A percentile compares a stretch with the other conserved stretches of the same genome.
Conservation (phyloP, 805 yeast genomes). For the Nakazawaea peltata region DNA sequence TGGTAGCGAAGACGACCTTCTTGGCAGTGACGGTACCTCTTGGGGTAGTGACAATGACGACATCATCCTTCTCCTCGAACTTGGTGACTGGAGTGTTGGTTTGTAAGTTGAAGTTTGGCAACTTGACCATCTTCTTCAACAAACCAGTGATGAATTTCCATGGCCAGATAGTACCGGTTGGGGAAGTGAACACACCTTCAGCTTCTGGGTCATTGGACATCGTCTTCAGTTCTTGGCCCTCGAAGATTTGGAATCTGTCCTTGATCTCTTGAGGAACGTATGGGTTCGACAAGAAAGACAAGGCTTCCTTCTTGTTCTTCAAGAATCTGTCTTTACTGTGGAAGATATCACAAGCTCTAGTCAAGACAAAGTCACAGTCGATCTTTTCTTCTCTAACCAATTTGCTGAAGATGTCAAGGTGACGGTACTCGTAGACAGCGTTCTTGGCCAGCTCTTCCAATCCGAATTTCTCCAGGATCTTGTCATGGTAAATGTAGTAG, state of each 20-base stretch:
- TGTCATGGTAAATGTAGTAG: conserved; percentile 11
- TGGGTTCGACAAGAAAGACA: conserved; percentile 20
- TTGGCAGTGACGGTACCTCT: conserved; percentile 21
- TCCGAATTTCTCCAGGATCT: conserved; percentile 12
- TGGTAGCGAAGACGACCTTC: conserved; percentile 26
- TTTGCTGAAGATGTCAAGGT: conserved; percentile 21
- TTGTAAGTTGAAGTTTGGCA: conserved; percentile 29
- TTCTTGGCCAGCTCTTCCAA: conserved; percentile 21
- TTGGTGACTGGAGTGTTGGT: conserved; percentile 30
- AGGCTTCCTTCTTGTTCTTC: conserved; percentile 10
- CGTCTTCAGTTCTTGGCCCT: conserved; percentile 23
- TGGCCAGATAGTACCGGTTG: conserved; percentile 38
- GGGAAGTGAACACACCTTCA: conserved; percentile 25
- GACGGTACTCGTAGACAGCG: conserved; percentile 26
- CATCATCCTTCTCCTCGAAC: conserved; percentile 16
- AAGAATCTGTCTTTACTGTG: conserved; percentile 3
- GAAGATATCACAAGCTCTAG: conserved; percentile 20
- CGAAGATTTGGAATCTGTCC: conserved; percentile 21
- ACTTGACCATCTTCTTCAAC: conserved; percentile 21
- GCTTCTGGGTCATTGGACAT: conserved; percentile 21
- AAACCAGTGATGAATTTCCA: conserved; percentile 29
- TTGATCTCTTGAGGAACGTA: conserved; percentile 20
- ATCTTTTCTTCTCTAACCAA: conserved; percentile 18
- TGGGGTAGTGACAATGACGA: conserved; percentile 23
- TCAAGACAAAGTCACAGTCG: conserved; percentile 23